A percentile compares a stretch with the other conserved stretches of the same genome.
Evolutionary conservation across 805 yeast genomes (phyloP).

Genomic region (Barnettozyma californica): DNA sequence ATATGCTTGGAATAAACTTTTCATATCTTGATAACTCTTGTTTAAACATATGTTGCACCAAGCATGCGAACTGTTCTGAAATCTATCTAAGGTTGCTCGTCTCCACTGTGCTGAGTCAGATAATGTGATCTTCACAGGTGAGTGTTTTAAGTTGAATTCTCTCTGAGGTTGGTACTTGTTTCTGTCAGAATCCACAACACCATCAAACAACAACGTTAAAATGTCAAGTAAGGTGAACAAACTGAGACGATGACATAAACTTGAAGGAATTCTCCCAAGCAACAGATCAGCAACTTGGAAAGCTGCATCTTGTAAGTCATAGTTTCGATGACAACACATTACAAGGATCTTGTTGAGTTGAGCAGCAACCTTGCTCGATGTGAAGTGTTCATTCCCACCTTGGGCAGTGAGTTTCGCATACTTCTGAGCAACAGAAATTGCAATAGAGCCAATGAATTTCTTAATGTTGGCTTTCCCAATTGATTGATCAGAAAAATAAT

Average conservation of each 20-base stretch:
- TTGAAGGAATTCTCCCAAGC: conserved; percentile 62
- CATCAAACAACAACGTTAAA: conserved; percentile 67
- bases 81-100: conserved; percentile 51
- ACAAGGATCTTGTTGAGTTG: conserved; percentile 67
- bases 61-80: conserved; percentile 51
- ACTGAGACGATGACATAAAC: conserved; percentile 69
- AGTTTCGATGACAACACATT: conserved; percentile 73
- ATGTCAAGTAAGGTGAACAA: conserved; percentile 79
- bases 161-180: conserved; percentile 84
- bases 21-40: conserved; percentile 66
- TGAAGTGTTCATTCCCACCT: conserved; percentile 52
- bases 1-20: conserved; percentile 73
- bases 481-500: conserved; percentile 85
- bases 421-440: conserved; percentile 52
- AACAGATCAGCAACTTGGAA: conserved; percentile 68
- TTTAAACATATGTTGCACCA: conserved; percentile 64
- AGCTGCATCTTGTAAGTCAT: conserved; percentile 72
- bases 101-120: conserved; percentile 81
- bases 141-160: conserved; percentile 44
- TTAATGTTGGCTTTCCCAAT: conserved; percentile 64
- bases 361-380: conserved; percentile 52
- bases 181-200: conserved; percentile 77
- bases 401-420: conserved; percentile 42
- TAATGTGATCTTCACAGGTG: conserved; percentile 39
- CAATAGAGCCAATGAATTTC: conserved; percentile 59